Evolutionary conservation across 2,329 filamentous ascomycete genomes (phyloP), one percentile per base, ranked within the genome.

Genomic region (Cadophora luteo-olivacea): DNA sequence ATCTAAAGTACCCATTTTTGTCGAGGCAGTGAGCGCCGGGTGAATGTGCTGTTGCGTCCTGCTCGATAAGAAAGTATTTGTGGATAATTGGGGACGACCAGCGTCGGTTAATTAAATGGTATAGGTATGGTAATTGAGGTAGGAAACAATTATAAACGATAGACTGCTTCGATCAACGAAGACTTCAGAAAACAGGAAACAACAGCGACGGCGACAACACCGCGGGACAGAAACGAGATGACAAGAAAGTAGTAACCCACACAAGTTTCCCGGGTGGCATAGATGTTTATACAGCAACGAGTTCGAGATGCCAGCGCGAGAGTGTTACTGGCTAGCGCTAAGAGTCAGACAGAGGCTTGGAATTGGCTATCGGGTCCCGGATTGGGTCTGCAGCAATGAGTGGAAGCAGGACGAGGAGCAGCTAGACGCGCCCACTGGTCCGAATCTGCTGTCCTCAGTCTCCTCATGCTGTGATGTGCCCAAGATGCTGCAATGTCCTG

Each of bases 161-260:
- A 75, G 77, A 69, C 73, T 78, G 76, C 77, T 78, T 76, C 76
- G 77, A 73, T 79, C 77, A 74, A 79, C 77, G 76, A 79, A 79
- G 77, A 75, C 76, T 78, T 75, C 62, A 61, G 52, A 69, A 64
- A 38, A 63, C 55, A 70, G 66, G 66, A 68, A 68, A 62, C 58
- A 45, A 63, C 61, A 69, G 61, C 69, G 67, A 68, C 61, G 64
- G 38, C 60, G 61, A 68, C 38, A 61, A 61, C 51, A 49, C 33
- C 16, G 54, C 38, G n/a, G 52, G 29, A 41, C 14, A 63, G 29
- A 55, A 60, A 69, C 24, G 62, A 71, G 68, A 73, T 70, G 68
- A 66, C 67, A 69, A 70, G 69, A 71, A 71, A 70, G 63, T 67
- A 69, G 65, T 54, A 71, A 61, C 48, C 64, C 52, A 55, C 52